Conservation (phyloP, 805 yeast species). For the Candida maris region DNA sequence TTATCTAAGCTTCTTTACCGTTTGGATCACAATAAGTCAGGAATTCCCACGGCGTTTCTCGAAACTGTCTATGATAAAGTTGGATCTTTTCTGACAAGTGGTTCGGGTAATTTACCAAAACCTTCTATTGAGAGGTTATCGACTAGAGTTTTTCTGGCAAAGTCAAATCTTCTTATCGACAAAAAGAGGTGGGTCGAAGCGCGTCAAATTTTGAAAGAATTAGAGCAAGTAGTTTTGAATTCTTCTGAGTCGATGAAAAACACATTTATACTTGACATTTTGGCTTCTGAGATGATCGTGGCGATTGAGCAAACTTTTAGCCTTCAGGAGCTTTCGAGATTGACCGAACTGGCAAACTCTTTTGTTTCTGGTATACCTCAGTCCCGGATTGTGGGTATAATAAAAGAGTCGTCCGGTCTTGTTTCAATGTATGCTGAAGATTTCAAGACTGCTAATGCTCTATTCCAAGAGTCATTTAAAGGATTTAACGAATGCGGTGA, state of each 20-base stretch:
- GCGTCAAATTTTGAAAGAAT: slow-evolving; percentile 29
- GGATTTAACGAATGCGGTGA: slow-evolving; percentile 56
- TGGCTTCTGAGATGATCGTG: slow-evolving; percentile 63
- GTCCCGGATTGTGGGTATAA: slow-evolving; percentile 69
- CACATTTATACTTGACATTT: slow-evolving; percentile 54
- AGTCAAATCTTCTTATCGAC: slow-evolving; percentile 36
- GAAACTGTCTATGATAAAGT: slow-evolving; percentile 21
- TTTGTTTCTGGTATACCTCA: slow-evolving; percentile 68
- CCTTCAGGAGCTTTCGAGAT: slow-evolving; percentile 36
- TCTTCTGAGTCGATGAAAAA: slow-evolving; percentile 44
- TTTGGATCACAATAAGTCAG: slow-evolving; percentile 22
- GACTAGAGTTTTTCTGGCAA: slow-evolving; percentile 45
- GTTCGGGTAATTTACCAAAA: slow-evolving; percentile 11
- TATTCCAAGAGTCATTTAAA: slow-evolving; percentile 48
- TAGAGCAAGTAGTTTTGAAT: slow-evolving; percentile 36
- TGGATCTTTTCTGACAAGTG: slow-evolving; percentile 12
- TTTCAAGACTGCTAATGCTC: slow-evolving; percentile 50
- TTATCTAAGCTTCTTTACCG: slow-evolving; percentile 28
- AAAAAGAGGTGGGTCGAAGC: slow-evolving; percentile 33
- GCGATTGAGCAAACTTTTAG: slow-evolving; percentile 38
- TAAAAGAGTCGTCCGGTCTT: slow-evolving; percentile 73
- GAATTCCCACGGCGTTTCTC: slow-evolving; percentile 15
- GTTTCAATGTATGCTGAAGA: slow-evolving; percentile 57
- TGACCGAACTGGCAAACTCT: slow-evolving; percentile 45
- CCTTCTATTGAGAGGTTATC: slow-evolving; percentile 37